Conservation (phyloP, 306 rosid species). For the Acacia acuminata region DNA sequence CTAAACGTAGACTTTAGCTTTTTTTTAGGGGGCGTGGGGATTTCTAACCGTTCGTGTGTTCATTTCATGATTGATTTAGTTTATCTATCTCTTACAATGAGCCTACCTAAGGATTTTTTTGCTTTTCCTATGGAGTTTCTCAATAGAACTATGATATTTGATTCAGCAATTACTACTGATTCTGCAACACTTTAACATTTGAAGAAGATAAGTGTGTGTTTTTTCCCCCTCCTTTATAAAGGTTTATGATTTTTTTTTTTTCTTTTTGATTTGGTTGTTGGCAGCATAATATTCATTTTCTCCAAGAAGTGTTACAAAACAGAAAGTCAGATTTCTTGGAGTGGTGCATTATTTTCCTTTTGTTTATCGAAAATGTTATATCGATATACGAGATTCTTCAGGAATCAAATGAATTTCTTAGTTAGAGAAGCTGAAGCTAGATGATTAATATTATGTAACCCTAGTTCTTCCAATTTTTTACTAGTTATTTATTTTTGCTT, state of each 20-base stretch:
- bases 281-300: slow-evolving; percentile 99
- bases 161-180: slow-evolving; percentile 1
- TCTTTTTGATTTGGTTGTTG: slow-evolving; percentile 23
- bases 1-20: no score
- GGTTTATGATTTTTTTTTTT: background rate
- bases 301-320: slow-evolving; percentile 94
- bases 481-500: slow-evolving; percentile 20
- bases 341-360: slow-evolving; percentile 92
- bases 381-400: slow-evolving; percentile 80
- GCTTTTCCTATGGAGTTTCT: background rate
- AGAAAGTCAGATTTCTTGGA: slow-evolving; percentile 95
- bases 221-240: background rate
- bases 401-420: slow-evolving; percentile 53
- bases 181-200: slow-evolving; percentile 1
- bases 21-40: no score
- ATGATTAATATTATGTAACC: slow-evolving; percentile 22
- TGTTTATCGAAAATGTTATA: slow-evolving; percentile 77
- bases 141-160: background rate
- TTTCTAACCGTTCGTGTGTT: no score
- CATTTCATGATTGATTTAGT: background rate
- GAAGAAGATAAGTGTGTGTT: background rate
- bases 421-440: slow-evolving; percentile 35
- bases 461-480: slow-evolving; percentile 31
- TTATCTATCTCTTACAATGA: background rate
- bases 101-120: background rate